Conservation (phyloP, 176 grass and related monocot genomes). For the Avena insularis region DNA sequence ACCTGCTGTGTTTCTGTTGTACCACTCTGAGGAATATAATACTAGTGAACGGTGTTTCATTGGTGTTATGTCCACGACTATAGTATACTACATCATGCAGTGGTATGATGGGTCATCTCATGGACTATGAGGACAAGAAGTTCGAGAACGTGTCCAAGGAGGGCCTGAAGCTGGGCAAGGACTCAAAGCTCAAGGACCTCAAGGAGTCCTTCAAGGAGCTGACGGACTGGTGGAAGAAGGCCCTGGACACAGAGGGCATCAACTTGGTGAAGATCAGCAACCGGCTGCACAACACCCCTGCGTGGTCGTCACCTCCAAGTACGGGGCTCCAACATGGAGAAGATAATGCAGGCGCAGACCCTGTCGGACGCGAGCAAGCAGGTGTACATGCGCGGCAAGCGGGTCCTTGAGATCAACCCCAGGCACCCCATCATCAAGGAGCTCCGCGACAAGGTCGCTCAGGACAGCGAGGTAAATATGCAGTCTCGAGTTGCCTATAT, state of each 20-base stretch:
- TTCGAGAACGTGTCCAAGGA: slow-evolving; percentile 99
- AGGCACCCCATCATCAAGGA: slow-evolving; percentile 98
- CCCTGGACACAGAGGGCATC: slow-evolving; percentile 72
- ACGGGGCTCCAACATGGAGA: slow-evolving; percentile 93
- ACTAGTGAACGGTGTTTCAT: too few relatives aligned
- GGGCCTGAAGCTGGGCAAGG: slow-evolving; percentile 88
- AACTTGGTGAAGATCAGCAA: slow-evolving; percentile 97
- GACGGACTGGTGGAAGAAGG: slow-evolving; percentile 93
- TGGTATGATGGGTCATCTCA: too few relatives aligned
- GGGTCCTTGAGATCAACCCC: slow-evolving; percentile 94
- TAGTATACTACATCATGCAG: too few relatives aligned
- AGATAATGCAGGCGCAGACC: slow-evolving; percentile 96
- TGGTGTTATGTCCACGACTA: too few relatives aligned
- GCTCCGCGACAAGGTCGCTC: slow-evolving; percentile 82
- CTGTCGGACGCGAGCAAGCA: slow-evolving; percentile 85
- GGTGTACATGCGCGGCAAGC: slow-evolving; percentile 90
- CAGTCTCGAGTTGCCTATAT: not conserved
- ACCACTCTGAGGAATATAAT: too few relatives aligned
- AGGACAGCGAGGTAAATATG: slow-evolving; percentile 67
- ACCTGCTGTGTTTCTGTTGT: too few relatives aligned
- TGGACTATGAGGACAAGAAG: slow-evolving; percentile 99
- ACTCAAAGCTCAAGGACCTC: slow-evolving; percentile 95
- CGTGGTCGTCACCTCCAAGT: slow-evolving; percentile 87
- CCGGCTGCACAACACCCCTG: slow-evolving; percentile 79
- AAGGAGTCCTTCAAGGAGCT: slow-evolving; percentile 97